Base-by-base conservation (phyloP, 306 rosid species). In the Cucurbita argyrosperma region DNA sequence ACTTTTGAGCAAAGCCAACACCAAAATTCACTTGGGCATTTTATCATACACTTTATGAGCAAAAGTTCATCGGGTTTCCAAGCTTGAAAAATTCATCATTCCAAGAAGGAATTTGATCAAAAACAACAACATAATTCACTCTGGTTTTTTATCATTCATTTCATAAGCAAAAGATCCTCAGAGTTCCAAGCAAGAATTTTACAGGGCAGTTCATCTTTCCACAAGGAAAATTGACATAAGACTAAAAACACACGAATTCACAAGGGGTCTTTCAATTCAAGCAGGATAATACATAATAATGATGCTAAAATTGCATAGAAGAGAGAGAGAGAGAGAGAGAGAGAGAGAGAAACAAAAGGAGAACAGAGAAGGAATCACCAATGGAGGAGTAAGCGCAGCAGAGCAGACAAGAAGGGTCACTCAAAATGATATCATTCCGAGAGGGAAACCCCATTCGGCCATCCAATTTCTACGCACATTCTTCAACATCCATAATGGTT, bases 381-480 rank as follows among this genome's bases (percentile, higher is more conserved):
- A 16, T 39, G 35, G 51, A 38, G 35, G 51, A 38, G 49, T n/a
- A 62, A 7, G 64, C 19, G 40, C 19, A 60, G 43, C 66, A 38
- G 65, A 62, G 49, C 52, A 66, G 53, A 66, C 55, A 66, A 66
- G 35, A 66, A 35, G 72, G 72, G 72, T 10, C 72, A 5, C 55
- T 45, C 45, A 19, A 66, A 49, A 66, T 11, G 72, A 45, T 10
- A 45, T 19, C 54, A 66, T 66, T 66, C 54, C 10, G 6, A 45
- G 55, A 43, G 30, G 30, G 21, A 66, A 66, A 66, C 10, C 54
- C 72, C 54, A n/a, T 66, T 66, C 19, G 72, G 39, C 39, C 45
- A 66, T 43, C 30, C 52, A 66, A 43, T 4, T 66, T 43, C 38
- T 18, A 10, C 2, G 14, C 72, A 66, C 54, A 62, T 62, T 39